Base-by-base conservation (phyloP, 148 eudicot genomes). In the Dysphania ambrosioides region DNA sequence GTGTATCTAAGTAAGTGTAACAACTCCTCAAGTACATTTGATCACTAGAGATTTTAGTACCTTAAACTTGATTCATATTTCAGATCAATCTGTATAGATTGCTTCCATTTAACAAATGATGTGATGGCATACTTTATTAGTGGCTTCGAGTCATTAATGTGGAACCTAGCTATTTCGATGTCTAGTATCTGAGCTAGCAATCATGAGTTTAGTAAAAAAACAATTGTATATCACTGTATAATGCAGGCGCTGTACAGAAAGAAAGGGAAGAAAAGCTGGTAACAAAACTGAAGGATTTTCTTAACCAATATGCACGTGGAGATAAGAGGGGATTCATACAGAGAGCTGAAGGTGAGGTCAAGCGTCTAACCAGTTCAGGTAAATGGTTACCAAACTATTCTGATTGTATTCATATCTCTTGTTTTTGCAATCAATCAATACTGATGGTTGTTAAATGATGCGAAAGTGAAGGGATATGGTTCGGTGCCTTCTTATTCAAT, bases 231-330 rank as follows among this genome's bases (percentile, higher is more conserved):
- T 56, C 1, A 69, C 10, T 81, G 74, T 68, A n/a, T n/a, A 42
- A 76, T 82, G 79, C 78, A 91, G 97, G 89, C 79, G 89, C 79
- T 65, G 87, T 94, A 34, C 98, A 93, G 84, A 86, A 75, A 79
- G 97, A 92, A 77, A 90, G 97, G 72, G 97, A 92, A 79, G 97
- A 90, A 82, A 93, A 87, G 66, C 88, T 91, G 41, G 96, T 91
- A 21, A 79, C 78, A 53, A 85, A 66, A 61, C 87, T 94, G 24
- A 88, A 85, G 80, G 81, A 79, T 72, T 81, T 91, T 51, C 88
- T 94, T 68, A 80, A 86, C 41, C 93, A 83, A 36, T 88, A 90
- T 75, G 93, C 88, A 63, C 86, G 86, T 79, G 98, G 97, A 35
- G 98, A 94, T 80, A 88, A 75, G 71, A 75, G 80, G 62, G 93